These are phyloP conservation scores for Aspergillus viridinutans DNA, from an alignment of 2,329 filamentous ascomycete genomes.

Conservation along the genomic window DNA sequence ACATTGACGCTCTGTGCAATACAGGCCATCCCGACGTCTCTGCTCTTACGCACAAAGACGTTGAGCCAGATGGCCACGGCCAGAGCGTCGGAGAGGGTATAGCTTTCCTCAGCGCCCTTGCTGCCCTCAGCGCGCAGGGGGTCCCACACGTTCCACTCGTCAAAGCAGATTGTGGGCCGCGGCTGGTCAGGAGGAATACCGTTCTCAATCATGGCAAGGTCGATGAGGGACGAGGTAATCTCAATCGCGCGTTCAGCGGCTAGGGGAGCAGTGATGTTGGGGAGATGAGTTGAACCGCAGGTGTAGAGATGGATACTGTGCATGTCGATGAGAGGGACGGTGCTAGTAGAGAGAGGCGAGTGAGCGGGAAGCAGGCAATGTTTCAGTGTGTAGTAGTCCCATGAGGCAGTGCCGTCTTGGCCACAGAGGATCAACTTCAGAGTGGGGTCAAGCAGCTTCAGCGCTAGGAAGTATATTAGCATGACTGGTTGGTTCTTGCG, in stretches of 20 bases:
- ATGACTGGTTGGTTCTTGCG: not conserved
- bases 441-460: constrained; percentile 55
- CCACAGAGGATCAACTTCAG: constrained; percentile 71
- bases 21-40: constrained; percentile 71
- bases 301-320: constrained; percentile 80
- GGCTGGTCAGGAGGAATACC: constrained; percentile 52
- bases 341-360: constrained; percentile 37
- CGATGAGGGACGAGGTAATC: constrained; percentile 64
- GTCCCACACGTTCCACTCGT: constrained; percentile 85
- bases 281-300: constrained; percentile 51
- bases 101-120: constrained; percentile 66
- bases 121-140: constrained; percentile 66
- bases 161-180: constrained; percentile 70
- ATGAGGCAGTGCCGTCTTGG: constrained; percentile 62
- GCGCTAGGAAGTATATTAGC: constrained; percentile 21
- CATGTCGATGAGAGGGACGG: constrained; percentile 62
- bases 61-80: constrained; percentile 74
- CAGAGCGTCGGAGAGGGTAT: constrained; percentile 70
- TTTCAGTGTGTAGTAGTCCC: constrained; percentile 71
- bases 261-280: constrained; percentile 60
- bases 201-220: constrained; percentile 69
- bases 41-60: constrained; percentile 68
- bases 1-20: constrained; percentile 76
- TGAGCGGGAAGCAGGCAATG: constrained; percentile 56
- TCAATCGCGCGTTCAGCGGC: constrained; percentile 71